Conservation (phyloP, 2,329 filamentous ascomycete genomes). For the Neurospora sp. region DNA sequence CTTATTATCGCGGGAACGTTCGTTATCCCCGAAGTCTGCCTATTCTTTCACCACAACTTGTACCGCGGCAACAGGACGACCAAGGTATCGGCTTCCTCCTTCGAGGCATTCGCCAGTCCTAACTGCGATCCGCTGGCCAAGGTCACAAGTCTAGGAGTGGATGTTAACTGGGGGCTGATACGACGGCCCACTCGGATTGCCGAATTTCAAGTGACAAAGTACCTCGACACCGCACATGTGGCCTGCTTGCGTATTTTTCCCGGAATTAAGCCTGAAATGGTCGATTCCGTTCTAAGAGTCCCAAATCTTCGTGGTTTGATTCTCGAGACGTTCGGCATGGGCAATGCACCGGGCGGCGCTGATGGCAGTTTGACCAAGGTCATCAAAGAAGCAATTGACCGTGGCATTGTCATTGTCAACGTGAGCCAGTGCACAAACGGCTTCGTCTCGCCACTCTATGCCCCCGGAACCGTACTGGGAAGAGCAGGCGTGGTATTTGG, state of each 20-base stretch:
- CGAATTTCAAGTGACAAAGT: conserved; percentile 63
- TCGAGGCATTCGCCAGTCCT: conserved; percentile 81
- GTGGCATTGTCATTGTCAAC: conserved; percentile 80
- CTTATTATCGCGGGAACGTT: conserved; percentile 88
- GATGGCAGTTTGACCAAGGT: conserved; percentile 73
- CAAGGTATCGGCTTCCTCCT: conserved; percentile 79
- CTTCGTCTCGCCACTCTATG: conserved; percentile 70
- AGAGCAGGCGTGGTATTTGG: conserved; percentile 82
- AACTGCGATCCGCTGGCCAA: conserved; percentile 74
- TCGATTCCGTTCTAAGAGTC: conserved; percentile 70
- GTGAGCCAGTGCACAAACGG: conserved; percentile 80
- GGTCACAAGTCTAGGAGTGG: conserved; percentile 71
- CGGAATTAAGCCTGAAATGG: conserved; percentile 87
- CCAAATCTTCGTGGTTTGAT: conserved; percentile 74
- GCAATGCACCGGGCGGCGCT: conserved; percentile 76
- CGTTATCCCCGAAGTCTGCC: conserved; percentile 82
- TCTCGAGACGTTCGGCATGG: conserved; percentile 86
- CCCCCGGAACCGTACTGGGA: conserved; percentile 66
- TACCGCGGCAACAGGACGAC: conserved; percentile 83
- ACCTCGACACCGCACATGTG: conserved; percentile 78
- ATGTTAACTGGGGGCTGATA: conserved; percentile 72
- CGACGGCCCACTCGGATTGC: conserved; percentile 64
- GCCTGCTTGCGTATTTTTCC: conserved; percentile 86
- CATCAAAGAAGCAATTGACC: conserved; percentile 64
- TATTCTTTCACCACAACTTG: conserved; percentile 88